Conservation (phyloP, 345 rosid genomes). For the Arabidopsis thaliana region TAIR10.1 NC_003076.8:18944001-18944500, state of each 20-base stretch:
- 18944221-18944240: slow-evolving; percentile 15
- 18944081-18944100: slow-evolving; percentile 39
- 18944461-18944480: not conserved
- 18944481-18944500: not conserved
- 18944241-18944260: slow-evolving; percentile 37
- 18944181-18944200: slow-evolving; percentile 30
- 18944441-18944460: not conserved
- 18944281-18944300: slow-evolving; percentile 37
- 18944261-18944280: slow-evolving; percentile 45
- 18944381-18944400: slow-evolving; percentile 19
- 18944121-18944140: slow-evolving; percentile 35
- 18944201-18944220: slow-evolving; percentile 26
- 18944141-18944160: slow-evolving; percentile 44
- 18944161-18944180: slow-evolving; percentile 32
- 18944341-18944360: slow-evolving; percentile 45
- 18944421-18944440: not conserved
- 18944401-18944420: not conserved
- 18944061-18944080: slow-evolving; percentile 40
- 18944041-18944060: slow-evolving; percentile 32
- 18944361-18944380: slow-evolving; percentile 21
- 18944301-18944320: slow-evolving; percentile 48
- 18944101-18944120: slow-evolving; percentile 44
- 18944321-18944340: slow-evolving; percentile 43
- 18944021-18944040: slow-evolving; percentile 1
- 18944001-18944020: slow-evolving; percentile 25